Base-by-base conservation (phyloP, 2,329 filamentous ascomycete species). In the Diplodia scrobiculata region DNA sequence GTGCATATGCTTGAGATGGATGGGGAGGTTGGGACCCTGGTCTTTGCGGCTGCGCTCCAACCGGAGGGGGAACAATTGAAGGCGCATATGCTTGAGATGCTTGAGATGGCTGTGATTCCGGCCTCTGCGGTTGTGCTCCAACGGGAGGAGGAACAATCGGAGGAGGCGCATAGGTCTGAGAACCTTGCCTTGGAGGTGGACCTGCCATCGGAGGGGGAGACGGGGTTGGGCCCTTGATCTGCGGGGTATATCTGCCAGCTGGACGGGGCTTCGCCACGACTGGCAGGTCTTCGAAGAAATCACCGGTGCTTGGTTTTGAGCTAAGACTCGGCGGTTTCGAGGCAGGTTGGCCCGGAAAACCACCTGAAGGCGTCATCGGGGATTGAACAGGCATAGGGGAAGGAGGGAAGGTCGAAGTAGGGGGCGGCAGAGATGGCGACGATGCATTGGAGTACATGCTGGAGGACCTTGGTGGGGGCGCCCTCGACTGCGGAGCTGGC, bases 391-490 rank as follows among this genome's bases (percentile, higher is more conserved):
- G 79, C 7, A 75, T 73, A 13, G 79, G 77, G 14, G 79, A 78
- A n/a, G 78, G 78, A n/a, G 75, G 73, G 67, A 74, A 72, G 66
- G 68, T 75, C n/a, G 73, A 73, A 4, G 70, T 65, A 7, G 73
- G 71, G 7, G 72, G 72, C 11, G 68, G 72, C 17, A 68, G 69
- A 32, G 71, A 66, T 14, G 71, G 69, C 10, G 68, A 71, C 58
- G 69, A 47, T 14, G 71, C 68, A 52, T 68, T 67, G 32, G 67
- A 64, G 67, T 81, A 79, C 74, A 88, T 83, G 73, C 89, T 91
- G 68, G 84, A 86, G 71, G 83, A 90, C 70, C 89, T 82, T 14
- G 84, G 83, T 13, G 84, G 84, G 4, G 83, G 80, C 14, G 83
- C 82, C 47, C 80, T 73, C 5, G 80, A 74, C 36, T 83, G 79